Percentiles rank a stretch among this genome's conserved stretches.
phyloP scores from a whole-genome alignment of 2,329 filamentous ascomycete species.

The Verticillium tricorpus region DNA sequence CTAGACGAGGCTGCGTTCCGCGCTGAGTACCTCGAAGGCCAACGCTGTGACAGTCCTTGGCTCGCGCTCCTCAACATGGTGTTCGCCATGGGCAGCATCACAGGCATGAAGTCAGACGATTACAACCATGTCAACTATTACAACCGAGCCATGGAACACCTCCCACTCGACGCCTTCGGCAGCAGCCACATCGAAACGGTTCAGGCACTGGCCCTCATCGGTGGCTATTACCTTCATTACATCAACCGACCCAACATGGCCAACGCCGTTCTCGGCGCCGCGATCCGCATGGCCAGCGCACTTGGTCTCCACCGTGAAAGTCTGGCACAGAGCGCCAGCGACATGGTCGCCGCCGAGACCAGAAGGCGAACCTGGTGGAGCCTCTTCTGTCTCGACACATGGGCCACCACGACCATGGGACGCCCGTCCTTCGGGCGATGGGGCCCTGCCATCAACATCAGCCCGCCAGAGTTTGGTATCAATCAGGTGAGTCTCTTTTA shows the following conservation, averaged over 20 bases:
- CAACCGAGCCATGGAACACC: slow-evolving; percentile 60
- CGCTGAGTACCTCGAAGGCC: slow-evolving; percentile 46
- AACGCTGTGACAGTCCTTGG: slow-evolving; percentile 65
- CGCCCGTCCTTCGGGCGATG: slow-evolving; percentile 65
- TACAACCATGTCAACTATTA: slow-evolving; percentile 68
- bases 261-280: slow-evolving; percentile 66
- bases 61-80: slow-evolving; percentile 71
- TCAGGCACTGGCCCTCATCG: slow-evolving; percentile 66
- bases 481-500: slow-evolving; percentile 23
- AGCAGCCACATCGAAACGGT: slow-evolving; percentile 62
- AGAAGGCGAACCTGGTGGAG: slow-evolving; percentile 71
- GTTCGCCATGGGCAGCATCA: slow-evolving; percentile 70
- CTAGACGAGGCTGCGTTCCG: slow-evolving; percentile 68
- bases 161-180: slow-evolving; percentile 63
- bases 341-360: slow-evolving; percentile 53
- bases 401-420: slow-evolving; percentile 67
- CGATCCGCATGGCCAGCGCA: slow-evolving; percentile 69
- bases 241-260: slow-evolving; percentile 74
- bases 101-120: slow-evolving; percentile 59
- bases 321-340: slow-evolving; percentile 35
- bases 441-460: slow-evolving; percentile 63
- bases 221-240: slow-evolving; percentile 75
- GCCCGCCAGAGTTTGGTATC: slow-evolving; percentile 51
- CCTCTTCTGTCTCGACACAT: slow-evolving; percentile 69
- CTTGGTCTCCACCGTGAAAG: slow-evolving; percentile 67